A percentile compares a stretch with the other conserved stretches of the same genome.
phyloP scores from a whole-genome alignment of 1,284 basidiomycete species.

The Mycena sp. region DNA sequence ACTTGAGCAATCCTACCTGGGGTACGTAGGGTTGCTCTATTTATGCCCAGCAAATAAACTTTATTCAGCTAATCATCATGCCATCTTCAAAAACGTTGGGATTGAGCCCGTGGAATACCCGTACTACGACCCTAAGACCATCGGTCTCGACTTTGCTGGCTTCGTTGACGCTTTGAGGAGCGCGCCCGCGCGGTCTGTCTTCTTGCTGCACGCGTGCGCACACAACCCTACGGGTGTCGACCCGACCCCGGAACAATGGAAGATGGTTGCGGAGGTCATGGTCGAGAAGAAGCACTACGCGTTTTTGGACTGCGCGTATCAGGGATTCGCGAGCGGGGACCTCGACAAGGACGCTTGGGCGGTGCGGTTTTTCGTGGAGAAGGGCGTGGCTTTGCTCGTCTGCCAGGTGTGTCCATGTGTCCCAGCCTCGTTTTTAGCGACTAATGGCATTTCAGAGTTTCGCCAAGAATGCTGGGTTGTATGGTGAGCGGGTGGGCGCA shows the following conservation, averaged over 20 bases:
- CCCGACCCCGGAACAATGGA: constrained; percentile 92
- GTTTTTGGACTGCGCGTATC: constrained; percentile 97
- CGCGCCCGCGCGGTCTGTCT: constrained; percentile 81
- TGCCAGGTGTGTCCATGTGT: constrained; percentile 72
- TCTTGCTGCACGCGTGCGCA: constrained; percentile 93
- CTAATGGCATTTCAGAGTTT: constrained; percentile 71
- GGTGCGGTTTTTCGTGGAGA: constrained; percentile 79
- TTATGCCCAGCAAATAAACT: neutral
- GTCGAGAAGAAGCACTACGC: constrained; percentile 84
- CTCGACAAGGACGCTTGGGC: constrained; percentile 81
- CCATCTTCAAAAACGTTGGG: constrained; percentile 88
- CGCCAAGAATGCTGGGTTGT: constrained; percentile 96
- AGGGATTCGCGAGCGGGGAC: constrained; percentile 91
- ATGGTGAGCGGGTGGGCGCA: constrained; percentile 90
- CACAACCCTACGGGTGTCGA: constrained; percentile 98
- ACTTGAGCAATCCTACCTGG: constrained; percentile 94
- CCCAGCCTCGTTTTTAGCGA: neutral
- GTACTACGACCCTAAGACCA: constrained; percentile 92
- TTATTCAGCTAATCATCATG: constrained; percentile 84
- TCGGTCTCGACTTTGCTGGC: constrained; percentile 86
- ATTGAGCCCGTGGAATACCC: constrained; percentile 85
- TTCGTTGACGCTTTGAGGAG: constrained; percentile 73
- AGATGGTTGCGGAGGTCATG: constrained; percentile 80
- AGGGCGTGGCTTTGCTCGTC: constrained; percentile 81
- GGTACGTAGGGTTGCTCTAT: constrained; percentile 58